Conservation (phyloP, 2,329 filamentous ascomycete species). For the Stemphylium beticola region DNA sequence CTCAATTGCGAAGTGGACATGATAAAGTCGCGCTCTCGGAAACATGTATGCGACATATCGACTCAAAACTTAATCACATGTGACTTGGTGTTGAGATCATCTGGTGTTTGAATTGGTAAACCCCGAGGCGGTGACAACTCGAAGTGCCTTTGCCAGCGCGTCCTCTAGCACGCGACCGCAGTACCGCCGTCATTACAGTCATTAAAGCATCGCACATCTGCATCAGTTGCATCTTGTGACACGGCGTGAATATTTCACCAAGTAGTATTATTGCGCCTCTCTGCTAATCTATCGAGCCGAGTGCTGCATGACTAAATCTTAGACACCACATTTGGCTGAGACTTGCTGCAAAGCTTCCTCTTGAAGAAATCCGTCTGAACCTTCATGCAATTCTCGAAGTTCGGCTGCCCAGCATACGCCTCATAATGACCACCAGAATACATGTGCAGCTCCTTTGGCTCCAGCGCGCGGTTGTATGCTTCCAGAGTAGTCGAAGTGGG, state of each 20-base stretch:
- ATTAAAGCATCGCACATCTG: too few species aligned
- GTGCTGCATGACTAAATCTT: too few species aligned
- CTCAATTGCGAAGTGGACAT: background rate
- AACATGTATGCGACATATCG: background rate
- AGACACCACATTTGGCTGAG: too few species aligned
- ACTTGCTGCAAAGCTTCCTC: background rate
- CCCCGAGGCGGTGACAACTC: slow-evolving; percentile 3
- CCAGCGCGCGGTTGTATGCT: slow-evolving; percentile 1
- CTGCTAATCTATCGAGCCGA: too few species aligned
- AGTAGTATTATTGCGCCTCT: too few species aligned
- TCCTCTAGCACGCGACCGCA: background rate
- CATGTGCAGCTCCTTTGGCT: slow-evolving; percentile 7
- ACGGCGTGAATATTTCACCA: too few species aligned
- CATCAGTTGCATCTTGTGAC: too few species aligned
- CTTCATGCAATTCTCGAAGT: slow-evolving; percentile 1
- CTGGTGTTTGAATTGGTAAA: slow-evolving; percentile 5
- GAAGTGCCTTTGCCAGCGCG: background rate
- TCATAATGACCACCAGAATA: slow-evolving; percentile 1
- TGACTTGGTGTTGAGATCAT: background rate
- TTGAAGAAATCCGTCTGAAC: slow-evolving; percentile 1
- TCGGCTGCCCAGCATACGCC: background rate
- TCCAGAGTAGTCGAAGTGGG: background rate
- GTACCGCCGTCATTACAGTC: background rate
- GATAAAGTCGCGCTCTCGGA: background rate
- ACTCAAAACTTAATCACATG: background rate